Base-by-base conservation (phyloP, 305 asterid species). In the Ajuga reptans region DNA sequence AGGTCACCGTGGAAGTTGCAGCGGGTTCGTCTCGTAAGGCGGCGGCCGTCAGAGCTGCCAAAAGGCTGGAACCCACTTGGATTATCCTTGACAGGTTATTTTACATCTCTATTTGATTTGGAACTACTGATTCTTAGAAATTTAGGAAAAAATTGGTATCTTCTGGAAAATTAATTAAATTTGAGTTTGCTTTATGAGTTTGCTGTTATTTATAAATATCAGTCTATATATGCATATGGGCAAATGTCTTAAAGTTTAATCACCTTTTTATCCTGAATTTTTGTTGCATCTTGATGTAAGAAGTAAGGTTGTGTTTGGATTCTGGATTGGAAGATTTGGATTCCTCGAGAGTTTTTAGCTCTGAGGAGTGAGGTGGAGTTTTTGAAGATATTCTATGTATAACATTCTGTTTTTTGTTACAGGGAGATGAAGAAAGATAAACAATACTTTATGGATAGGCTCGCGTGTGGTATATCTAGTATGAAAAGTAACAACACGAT, bases 381-480 rank as follows among this genome's bases (percentile, higher is more conserved):
- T 46, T 46, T 45, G 29, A 46, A 9, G 43, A 12, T 49, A 12
- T 47, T 37, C 17, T 1, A 17, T 39, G 0, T 43, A 41, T 10
- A 5, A 31, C 36, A 3, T 31, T 56, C 1, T 14, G 6, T 33
- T 34, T 14, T 2, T 24, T 49, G 0, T 10, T 60, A 51, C 78
- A 85, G 95, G 86, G 88, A 79, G 81, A 84, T 87, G 91, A 89
- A 89, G 82, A 89, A 84, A 57, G 89, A 89, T 46, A 83, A 82
- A 71, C 83, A 69, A 63, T 85, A 81, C 80, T 87, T 84, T n/a
- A 21, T 84, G 80, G 89, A 87, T 49, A 80, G 82, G 74, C 78
- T 89, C 6, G 62, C 84, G 0, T 89, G 96, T 68, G 83, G 88
- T 18, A 81, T 89, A 61, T 85, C 89, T 37, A 74, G 73, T 24